Conservation (phyloP, 2,329 filamentous ascomycete species). For the Alternaria metachromatica region DNA sequence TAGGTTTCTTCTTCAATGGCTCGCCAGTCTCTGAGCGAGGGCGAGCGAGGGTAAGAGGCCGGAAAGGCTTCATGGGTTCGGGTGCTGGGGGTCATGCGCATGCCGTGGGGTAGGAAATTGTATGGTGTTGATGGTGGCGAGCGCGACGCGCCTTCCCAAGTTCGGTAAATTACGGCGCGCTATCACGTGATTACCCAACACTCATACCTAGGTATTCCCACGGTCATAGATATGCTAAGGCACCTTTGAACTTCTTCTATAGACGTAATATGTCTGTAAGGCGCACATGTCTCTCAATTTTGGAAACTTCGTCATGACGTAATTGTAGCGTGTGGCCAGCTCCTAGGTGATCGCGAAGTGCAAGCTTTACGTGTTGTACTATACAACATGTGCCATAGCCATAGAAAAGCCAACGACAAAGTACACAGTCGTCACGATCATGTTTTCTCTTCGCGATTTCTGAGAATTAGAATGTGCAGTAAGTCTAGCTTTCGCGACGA, state of each 20-base stretch:
- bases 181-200: conserved; percentile 10
- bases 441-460: no score
- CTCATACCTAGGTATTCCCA: neutral
- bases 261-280: no score
- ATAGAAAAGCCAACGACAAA: no score
- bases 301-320: no score
- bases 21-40: conserved; percentile 25
- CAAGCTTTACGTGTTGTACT: no score
- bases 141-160: conserved; percentile 11
- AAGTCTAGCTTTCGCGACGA: neutral
- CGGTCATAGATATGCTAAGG: accelerated
- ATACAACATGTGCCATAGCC: no score
- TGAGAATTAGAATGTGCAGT: no score
- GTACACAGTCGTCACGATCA: neutral
- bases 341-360: no score
- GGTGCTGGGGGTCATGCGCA: neutral
- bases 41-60: conserved; percentile 41
- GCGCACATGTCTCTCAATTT: no score
- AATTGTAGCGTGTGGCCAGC: no score
- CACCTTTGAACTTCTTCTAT: no score
- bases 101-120: neutral
- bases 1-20: conserved; percentile 53
- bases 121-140: neutral
- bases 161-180: conserved; percentile 1
- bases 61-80: conserved; percentile 44